These are phyloP conservation scores for Rhodotorula toruloides DNA, from an alignment of 768 basidiomycete species.

Conservation along the genomic window DNA sequence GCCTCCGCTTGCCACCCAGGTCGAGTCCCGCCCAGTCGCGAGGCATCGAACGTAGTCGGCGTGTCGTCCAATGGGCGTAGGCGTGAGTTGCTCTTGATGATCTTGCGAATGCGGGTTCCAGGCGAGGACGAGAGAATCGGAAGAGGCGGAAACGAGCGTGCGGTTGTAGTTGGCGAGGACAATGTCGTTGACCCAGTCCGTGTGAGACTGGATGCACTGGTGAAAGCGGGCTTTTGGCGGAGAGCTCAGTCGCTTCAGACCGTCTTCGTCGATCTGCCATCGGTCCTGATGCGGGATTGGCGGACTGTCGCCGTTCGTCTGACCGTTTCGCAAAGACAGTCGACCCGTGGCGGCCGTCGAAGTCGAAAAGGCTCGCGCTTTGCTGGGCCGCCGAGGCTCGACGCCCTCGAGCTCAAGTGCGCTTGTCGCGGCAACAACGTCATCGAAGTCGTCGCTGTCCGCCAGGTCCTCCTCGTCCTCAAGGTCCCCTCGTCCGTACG, in stretches of 20 bases:
- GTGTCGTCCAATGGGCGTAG: constrained; percentile 59
- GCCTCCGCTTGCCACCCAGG: constrained; percentile 87
- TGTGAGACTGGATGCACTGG: constrained; percentile 81
- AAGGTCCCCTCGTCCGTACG: constrained; percentile 7
- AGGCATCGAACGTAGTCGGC: constrained; percentile 68
- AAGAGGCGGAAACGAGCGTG: constrained; percentile 86
- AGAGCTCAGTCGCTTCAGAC: constrained; percentile 43
- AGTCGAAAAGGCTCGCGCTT: neutral
- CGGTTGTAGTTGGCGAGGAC: constrained; percentile 86
- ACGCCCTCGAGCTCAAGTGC: neutral
- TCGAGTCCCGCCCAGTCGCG: constrained; percentile 54
- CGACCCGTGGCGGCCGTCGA: constrained; percentile 11
- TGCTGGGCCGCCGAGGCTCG: neutral
- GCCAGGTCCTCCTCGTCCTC: constrained; percentile 19
- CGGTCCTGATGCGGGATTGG: constrained; percentile 62
- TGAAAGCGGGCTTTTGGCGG: constrained; percentile 59
- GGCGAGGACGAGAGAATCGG: constrained; percentile 86
- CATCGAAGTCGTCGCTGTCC: constrained; percentile 18
- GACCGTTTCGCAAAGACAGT: neutral
- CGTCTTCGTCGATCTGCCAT: constrained; percentile 70
- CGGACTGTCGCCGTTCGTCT: too few species aligned
- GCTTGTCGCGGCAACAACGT: constrained; percentile 13
- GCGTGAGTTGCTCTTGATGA: constrained; percentile 38
- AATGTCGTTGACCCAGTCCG: constrained; percentile 91
- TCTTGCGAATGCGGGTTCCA: constrained; percentile 72